Conservation (phyloP, 441 rosid genomes). For the Erodium trifolium region DNA sequence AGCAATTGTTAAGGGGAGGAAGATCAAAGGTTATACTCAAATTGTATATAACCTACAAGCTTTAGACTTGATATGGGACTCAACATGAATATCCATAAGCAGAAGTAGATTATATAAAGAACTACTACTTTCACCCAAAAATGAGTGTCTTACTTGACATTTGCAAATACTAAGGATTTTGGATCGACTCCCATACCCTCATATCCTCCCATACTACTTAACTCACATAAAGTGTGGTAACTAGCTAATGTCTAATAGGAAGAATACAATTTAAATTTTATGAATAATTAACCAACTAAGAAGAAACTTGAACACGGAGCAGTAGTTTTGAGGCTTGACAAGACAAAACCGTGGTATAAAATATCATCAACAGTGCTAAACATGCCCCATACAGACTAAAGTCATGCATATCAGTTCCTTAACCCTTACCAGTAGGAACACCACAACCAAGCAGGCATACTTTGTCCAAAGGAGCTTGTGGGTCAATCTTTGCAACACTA, state of each 20-base stretch:
- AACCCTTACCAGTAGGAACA: conserved; percentile 89
- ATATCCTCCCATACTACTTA: no score
- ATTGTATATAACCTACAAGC: not conserved
- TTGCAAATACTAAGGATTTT: no score
- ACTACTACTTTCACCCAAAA: not conserved
- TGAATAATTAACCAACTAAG: no score
- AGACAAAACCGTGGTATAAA: not conserved
- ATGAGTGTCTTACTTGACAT: no score
- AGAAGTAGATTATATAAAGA: not conserved
- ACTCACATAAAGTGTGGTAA: no score
- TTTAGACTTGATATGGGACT: not conserved
- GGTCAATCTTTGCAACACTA: conserved; percentile 91
- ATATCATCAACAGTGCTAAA: not conserved
- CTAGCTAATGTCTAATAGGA: no score
- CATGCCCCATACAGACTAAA: not conserved
- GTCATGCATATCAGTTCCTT: conserved; percentile 3
- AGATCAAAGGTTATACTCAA: not conserved
- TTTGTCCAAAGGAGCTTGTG: conserved; percentile 84
- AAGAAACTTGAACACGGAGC: no score
- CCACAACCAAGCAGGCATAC: conserved; percentile 99
- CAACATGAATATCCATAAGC: not conserved
- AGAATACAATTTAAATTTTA: no score
- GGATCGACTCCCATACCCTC: no score
- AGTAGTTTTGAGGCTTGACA: not conserved
- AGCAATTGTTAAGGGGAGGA: not conserved